Base-by-base conservation (phyloP, 2,329 filamentous ascomycete species). In the Colletotrichum sp. region DNA sequence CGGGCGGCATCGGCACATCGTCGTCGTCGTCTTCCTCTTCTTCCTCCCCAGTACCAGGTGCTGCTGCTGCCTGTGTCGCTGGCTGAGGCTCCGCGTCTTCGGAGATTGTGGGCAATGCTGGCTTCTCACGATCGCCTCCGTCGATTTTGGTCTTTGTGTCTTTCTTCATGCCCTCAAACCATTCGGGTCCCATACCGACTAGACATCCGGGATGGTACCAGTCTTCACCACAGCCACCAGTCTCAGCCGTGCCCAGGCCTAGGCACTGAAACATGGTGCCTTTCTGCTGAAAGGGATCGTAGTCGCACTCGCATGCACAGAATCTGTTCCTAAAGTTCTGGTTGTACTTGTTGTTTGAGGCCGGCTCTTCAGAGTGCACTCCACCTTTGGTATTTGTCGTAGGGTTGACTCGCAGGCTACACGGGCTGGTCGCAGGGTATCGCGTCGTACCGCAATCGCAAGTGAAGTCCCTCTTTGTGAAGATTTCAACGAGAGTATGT, bases 251-350 rank as follows among this genome's bases (percentile, higher is more conserved):
- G 1, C 95, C 96, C 1, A 98, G 87, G 0, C 96, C 96, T 4
- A 98, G 84, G 82, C 97, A 99, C 84, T 99, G 97, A 79, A 97
- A 99, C 97, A 99, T 99, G 52, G 96, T 98, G 0, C 96, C 96
- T 79, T 96, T 97, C 83, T 99, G 96, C 82, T 94, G 89, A 63
- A 96, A 91, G 0, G 96, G 92, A 82, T 98, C 94, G 82, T 99
- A 99, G 75, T 96, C 92, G 80, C 96, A 94, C 34, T 91, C 91
- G 81, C 97, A 99, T 3, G 94, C 95, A 83, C 97, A 99, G 85
- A 99, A 99, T 59, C 90, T 91, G 81, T 98, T 98, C 79, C 92
- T 90, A 81, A 98, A 99, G 86, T 99, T 99, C 76, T 98, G 94
- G 81, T 98, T 98, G 87, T 99, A 99, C 79, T 91, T 93, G 86